A percentile compares a stretch with the other conserved stretches of the same genome.
Evolutionary conservation across 129 eudicot species (phyloP).

Genomic region (Solidago caesia): DNA sequence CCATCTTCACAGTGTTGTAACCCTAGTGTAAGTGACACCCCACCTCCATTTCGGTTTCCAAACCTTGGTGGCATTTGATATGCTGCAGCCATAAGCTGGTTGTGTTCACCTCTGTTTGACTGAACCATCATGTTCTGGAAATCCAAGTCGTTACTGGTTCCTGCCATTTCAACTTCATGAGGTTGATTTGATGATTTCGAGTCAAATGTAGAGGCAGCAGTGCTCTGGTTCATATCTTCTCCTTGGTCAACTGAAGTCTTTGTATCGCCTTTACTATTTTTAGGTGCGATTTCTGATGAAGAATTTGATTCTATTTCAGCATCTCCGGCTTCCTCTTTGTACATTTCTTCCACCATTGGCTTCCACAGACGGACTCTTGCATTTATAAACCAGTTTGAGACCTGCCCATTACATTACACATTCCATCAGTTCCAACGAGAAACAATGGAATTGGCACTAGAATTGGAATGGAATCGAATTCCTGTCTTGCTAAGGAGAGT

Average conservation of each 20-base stretch:
- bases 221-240: slow-evolving; percentile 42
- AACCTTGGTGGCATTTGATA: slow-evolving; percentile 50
- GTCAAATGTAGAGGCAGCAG: slow-evolving; percentile 44
- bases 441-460: background rate
- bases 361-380: slow-evolving; percentile 90
- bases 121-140: slow-evolving; percentile 37
- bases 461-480: slow-evolving; percentile 5
- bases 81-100: slow-evolving; percentile 31
- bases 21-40: slow-evolving; percentile 73
- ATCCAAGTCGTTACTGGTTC: slow-evolving; percentile 28
- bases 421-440: slow-evolving; percentile 9
- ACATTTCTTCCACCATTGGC: slow-evolving; percentile 96
- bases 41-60: slow-evolving; percentile 41
- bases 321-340: slow-evolving; percentile 74
- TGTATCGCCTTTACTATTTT: slow-evolving; percentile 25
- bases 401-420: slow-evolving; percentile 40
- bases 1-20: slow-evolving; percentile 69
- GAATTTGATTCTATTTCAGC: slow-evolving; percentile 57
- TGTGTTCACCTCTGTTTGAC: slow-evolving; percentile 31
- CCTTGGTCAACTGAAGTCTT: slow-evolving; percentile 38
- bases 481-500: background rate
- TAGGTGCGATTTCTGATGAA: slow-evolving; percentile 47
- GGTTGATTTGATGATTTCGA: slow-evolving; percentile 37
- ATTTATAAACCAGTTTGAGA: slow-evolving; percentile 90
- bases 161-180: slow-evolving; percentile 43